These are phyloP conservation scores for Fomitopsis pinicola DNA, from an alignment of 1,284 basidiomycete species.

Conservation along the genomic window DNA sequence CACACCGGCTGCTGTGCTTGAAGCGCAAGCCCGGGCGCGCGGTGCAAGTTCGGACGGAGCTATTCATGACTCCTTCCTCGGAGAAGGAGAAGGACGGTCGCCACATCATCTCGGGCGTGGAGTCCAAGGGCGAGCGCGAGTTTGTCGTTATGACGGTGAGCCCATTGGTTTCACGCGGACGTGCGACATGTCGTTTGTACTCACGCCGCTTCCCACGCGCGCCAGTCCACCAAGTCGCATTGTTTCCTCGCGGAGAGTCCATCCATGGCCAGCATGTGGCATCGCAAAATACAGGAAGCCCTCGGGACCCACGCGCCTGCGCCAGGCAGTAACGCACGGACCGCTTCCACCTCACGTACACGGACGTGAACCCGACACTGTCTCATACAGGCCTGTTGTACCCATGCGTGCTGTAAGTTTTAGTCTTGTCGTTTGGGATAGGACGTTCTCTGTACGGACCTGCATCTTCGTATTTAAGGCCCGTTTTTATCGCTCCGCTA, in stretches of 20 bases:
- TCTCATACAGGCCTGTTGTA: conserved; percentile 1
- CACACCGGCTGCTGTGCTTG: conserved; percentile 49
- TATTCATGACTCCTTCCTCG: conserved; percentile 31
- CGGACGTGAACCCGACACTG: conserved; percentile 8
- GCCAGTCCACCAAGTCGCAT: conserved; percentile 49
- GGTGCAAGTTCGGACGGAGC: conserved; percentile 46
- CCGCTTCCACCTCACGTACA: conserved; percentile 6
- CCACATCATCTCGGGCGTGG: conserved; percentile 41
- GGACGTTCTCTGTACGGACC: conserved; percentile 10
- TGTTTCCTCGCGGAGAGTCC: conserved; percentile 44
- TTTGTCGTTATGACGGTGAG: conserved; percentile 62
- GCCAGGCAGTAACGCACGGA: conserved; percentile 5
- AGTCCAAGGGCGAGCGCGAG: conserved; percentile 51
- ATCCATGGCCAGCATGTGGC: conserved; percentile 41
- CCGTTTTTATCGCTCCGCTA: conserved; percentile 5
- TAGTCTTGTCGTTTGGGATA: not conserved
- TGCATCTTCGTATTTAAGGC: conserved; percentile 7
- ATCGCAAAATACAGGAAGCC: conserved; percentile 45
- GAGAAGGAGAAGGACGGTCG: conserved; percentile 28
- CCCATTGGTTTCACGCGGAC: conserved; percentile 6
- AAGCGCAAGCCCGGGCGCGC: conserved; percentile 41
- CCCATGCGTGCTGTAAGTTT: conserved; percentile 1
- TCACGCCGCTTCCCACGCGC: conserved; percentile 2
- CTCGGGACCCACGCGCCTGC: conserved; percentile 16
- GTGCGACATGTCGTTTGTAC: not conserved